Evolutionary conservation across 768 basidiomycete genomes (phyloP), one percentile per base, ranked within the genome.

Genomic region (Boletus sensibilis): DNA sequence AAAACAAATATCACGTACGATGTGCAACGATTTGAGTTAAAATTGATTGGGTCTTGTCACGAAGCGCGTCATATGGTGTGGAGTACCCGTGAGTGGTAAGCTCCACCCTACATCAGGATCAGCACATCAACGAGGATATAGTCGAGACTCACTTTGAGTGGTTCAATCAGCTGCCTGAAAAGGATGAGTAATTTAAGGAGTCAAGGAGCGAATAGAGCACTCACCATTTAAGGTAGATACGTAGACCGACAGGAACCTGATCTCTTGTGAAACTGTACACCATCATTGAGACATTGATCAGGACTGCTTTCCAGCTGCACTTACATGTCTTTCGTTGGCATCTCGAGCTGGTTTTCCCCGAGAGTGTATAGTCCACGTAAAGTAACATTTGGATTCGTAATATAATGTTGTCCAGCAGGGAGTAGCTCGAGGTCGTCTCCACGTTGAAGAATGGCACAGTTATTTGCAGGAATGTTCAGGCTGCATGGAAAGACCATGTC

Each of bases 261-360:
- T 92, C 91, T 39, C 89, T 84, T 3, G 92, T 92, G 72, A 88
- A 92, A 62, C 88, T 88, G 58, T 12, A 34, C 18, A 13, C 16
- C 42, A 48, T 46, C 9, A 41, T 40, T 57, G 33, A 47, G 41
- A 44, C 10, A 40, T 14, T 1, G 3, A 20, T 42, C 23, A 9
- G 2, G 25, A 39, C 11, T 43, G 16, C 14, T 20, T 42, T 8
- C 9, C 14, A 20, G 13, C 5, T 49, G 38, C 13, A 73, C 86
- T 62, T 62, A 87, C 88, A 91, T 91, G 61, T 91, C 89, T 72
- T 92, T 92, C 9, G 90, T 92, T 4, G 90, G 90, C 86, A 92
- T 88, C 68, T 92, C 90, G 29, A 90, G 69, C 68, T 92, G 90
- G 63, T 88, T 90, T 68, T 92, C 91, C 29, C 90, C 90, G 3